Base-by-base conservation (phyloP, 257 asterid genomes). In the Gentiana macrophylla region DNA sequence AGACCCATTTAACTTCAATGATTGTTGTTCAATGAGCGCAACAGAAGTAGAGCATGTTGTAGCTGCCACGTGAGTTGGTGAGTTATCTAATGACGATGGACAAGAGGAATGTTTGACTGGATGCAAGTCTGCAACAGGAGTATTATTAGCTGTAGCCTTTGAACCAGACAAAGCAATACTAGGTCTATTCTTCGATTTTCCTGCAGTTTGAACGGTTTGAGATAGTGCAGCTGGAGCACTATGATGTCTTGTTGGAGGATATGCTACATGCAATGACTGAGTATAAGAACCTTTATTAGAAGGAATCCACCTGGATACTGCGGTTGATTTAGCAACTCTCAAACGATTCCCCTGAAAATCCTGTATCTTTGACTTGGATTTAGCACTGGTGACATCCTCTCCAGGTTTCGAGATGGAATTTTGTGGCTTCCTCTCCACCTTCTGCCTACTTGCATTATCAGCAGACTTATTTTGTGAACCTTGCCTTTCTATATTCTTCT, bases 221-320 rank as follows among this genome's bases (percentile, higher is more conserved):
- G 79, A 71, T 65, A 85, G 65, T 11, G 76, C 84, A 63, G 93
- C 79, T 55, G 95, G 95, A 70, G 95, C 97, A 72, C 95, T 92
- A 71, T 88, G 86, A 76, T 83, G 70, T 67, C 94, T 80, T 65
- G 95, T 74, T 34, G 94, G 97, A 54, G 95, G 97, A 78, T 92
- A 86, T 61, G 84, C 74, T 48, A 88, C 90, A 71, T 88, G 99
- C 97, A 92, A 86, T 57, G 95, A 92, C 79, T 81, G 83, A 62
- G 89, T 80, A 77, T 85, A 86, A 58, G 97, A 89, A 52, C 95
- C 95, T 80, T 88, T 92, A 74, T 88, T 92, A 49, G 94, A 5
- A 57, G 97, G 97, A 62, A 92, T 85, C 99, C 97, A 92, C 79
- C 83, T 79, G 53, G 99, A 89, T 49, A 79, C 91, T 60, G 91